These are phyloP conservation scores for Endothia cerciana DNA, from an alignment of 2,329 filamentous ascomycete species.

Conservation along the genomic window DNA sequence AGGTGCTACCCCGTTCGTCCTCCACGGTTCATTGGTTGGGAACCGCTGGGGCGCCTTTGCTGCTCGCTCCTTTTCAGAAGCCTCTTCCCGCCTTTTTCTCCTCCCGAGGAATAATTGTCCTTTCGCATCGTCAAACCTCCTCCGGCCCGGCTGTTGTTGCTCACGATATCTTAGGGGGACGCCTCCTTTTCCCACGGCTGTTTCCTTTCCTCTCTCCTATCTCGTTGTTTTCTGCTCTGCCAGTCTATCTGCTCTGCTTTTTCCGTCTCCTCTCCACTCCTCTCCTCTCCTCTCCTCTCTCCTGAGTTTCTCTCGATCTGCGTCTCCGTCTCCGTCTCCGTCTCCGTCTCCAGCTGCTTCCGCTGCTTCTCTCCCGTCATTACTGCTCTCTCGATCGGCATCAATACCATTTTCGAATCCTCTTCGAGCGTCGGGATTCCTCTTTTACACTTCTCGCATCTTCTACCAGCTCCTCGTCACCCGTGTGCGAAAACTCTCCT, in stretches of 20 bases:
- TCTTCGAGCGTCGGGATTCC: conserved; percentile 31
- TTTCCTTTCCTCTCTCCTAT: conserved; percentile 45
- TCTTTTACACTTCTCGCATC: conserved; percentile 29
- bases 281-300: conserved; percentile 24
- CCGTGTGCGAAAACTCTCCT: conserved; percentile 28
- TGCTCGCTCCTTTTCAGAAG: conserved; percentile 17
- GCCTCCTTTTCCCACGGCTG: conserved; percentile 44
- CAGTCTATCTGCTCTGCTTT: conserved; percentile 33
- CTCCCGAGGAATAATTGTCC: conserved; percentile 12
- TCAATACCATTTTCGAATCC: conserved; percentile 32
- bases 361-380: conserved; percentile 9
- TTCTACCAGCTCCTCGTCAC: conserved; percentile 24
- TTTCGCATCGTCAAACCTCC: conserved; percentile 40
- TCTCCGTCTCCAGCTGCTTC: conserved; percentile 10
- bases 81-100: conserved; percentile 14
- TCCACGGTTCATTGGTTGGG: conserved; percentile 8
- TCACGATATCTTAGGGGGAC: conserved; percentile 44
- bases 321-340: conserved; percentile 32
- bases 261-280: conserved; percentile 34
- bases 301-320: conserved; percentile 32
- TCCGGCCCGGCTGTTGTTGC: conserved; percentile 43
- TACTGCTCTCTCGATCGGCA: conserved; percentile 20
- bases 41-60: background rate
- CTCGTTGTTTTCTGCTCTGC: conserved; percentile 40
- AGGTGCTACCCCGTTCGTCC: conserved; percentile 8